A percentile compares a stretch with the other conserved stretches of the same genome.
Evolutionary conservation across 345 rosid species (phyloP).

Genomic region (Populus davidiana): DNA sequence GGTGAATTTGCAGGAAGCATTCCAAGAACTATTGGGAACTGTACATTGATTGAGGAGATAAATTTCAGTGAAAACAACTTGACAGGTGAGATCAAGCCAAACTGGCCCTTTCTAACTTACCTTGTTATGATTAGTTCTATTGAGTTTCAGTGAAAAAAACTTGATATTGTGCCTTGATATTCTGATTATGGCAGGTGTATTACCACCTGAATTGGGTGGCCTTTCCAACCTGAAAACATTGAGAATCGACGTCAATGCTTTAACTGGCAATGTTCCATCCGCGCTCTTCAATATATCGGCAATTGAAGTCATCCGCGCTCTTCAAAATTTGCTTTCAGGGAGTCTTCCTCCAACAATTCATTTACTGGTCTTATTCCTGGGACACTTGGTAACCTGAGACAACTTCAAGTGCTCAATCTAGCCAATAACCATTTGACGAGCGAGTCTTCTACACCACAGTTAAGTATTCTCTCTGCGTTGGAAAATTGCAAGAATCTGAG

Average conservation of each 20-base stretch:
- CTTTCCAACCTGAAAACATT: background rate
- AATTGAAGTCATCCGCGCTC: background rate
- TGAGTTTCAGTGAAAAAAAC: too few species aligned
- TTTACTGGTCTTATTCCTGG: slow-evolving; percentile 21
- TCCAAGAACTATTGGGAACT: too few species aligned
- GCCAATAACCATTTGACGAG: background rate
- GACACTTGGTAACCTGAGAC: slow-evolving; percentile 5
- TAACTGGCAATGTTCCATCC: background rate
- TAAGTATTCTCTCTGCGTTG: slow-evolving; percentile 9
- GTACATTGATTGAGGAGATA: too few species aligned
- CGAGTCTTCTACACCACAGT: background rate
- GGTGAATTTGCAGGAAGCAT: too few species aligned
- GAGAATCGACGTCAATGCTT: background rate
- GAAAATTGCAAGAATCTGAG: background rate
- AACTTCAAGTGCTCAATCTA: background rate
- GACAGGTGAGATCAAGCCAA: too few species aligned
- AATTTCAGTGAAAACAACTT: too few species aligned
- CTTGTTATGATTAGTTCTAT: too few species aligned
- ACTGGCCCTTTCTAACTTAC: too few species aligned
- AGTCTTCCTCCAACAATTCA: slow-evolving; percentile 10
- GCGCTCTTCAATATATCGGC: slow-evolving; percentile 9
- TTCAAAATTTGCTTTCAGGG: slow-evolving; percentile 1
- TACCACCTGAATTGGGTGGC: background rate
- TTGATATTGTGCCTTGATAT: too few species aligned
- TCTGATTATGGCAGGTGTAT: background rate